Evolutionary conservation across 192 early-diverging fungal genomes (phyloP).

Genomic region (Coemansia sp.): DNA sequence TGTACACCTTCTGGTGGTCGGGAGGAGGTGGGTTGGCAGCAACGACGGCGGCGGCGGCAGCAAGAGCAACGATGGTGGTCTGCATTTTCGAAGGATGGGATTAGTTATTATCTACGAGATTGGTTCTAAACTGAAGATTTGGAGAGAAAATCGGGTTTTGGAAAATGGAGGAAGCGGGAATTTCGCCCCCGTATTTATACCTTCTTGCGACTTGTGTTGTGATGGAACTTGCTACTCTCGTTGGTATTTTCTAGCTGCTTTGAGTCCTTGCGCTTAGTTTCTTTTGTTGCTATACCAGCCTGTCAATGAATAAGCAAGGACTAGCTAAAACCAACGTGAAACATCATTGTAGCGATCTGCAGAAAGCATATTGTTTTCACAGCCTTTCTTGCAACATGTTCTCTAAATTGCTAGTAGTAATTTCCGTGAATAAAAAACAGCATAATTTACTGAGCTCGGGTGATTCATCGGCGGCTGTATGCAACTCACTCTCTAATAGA

Average conservation of each 20-base stretch:
- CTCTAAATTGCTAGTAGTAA: background rate
- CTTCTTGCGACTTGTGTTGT: background rate
- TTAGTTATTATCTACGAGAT: conserved; percentile 3
- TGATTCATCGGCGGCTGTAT: background rate
- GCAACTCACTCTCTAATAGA: background rate
- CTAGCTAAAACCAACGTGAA: too few species aligned
- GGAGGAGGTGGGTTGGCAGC: conserved; percentile 22
- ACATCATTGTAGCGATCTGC: too few species aligned
- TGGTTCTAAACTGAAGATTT: background rate
- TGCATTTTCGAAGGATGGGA: conserved; percentile 25
- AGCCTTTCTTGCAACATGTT: too few species aligned
- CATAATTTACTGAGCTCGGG: background rate
- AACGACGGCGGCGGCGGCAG: conserved; percentile 26
- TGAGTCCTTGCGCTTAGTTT: too few species aligned
- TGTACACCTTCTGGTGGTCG: conserved; percentile 43
- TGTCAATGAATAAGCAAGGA: too few species aligned
- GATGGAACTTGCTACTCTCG: background rate
- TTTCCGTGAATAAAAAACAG: background rate
- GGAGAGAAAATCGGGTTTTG: background rate
- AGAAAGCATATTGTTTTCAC: background rate
- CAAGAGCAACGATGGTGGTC: conserved; percentile 28
- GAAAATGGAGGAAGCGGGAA: background rate
- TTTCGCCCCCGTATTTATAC: conserved; percentile 2
- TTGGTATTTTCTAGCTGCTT: too few species aligned
- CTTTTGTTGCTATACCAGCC: too few species aligned